Evolutionary conservation across 2,329 filamentous ascomycete genomes (phyloP), one percentile per base, ranked within the genome.

Genomic region (Trematosphaeria pertusa): DNA sequence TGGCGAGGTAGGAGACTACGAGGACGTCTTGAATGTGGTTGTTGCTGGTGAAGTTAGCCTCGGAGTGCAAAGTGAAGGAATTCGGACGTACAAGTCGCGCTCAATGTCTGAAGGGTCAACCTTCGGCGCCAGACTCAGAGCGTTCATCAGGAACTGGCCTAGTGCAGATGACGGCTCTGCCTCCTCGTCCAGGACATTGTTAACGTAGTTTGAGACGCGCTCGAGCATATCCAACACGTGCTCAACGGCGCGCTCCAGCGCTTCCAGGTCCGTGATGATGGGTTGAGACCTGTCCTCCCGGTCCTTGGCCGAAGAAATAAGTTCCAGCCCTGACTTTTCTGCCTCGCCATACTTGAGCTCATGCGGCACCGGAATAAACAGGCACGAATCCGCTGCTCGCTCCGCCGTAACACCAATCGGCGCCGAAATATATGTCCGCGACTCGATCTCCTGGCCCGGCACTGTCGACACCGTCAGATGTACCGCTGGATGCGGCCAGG

Each of bases 21-120:
- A 99, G 86, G 52, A 99, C 92, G 74, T 99, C 94, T 80, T 99
- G 94, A 75, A 99, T 91, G 79, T 99, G 94, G 81, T 96, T 96
- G 85, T 99, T 99, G 85, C 82, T 85, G 69, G 10, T 3, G 30
- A 18, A 37, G 34, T 70, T 72, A 70, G 75, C 69, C 48, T 65
- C 12, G 18, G 14, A 7, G n/a, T 31, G 12, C 5, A 42, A 37
- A 15, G 11, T 26, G 8, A n/a, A 3, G 26, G 32, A 20, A 28
- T 21, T 17, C 14, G 5, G 57, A 80, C 81, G 39, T 80, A 85
- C 82, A 99, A 99, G 80, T 97, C 92, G 71, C 88, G 84, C 82
- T 99, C 94, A 70, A 99, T 92, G 72, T 95, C 88, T 52, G 86
- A 83, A 28, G 87, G 80, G 66, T 96, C 90, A 52, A 97, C 94